These are phyloP conservation scores for Diaporthe velutina DNA, from an alignment of 2,329 filamentous ascomycete genomes.

Conservation along the genomic window DNA sequence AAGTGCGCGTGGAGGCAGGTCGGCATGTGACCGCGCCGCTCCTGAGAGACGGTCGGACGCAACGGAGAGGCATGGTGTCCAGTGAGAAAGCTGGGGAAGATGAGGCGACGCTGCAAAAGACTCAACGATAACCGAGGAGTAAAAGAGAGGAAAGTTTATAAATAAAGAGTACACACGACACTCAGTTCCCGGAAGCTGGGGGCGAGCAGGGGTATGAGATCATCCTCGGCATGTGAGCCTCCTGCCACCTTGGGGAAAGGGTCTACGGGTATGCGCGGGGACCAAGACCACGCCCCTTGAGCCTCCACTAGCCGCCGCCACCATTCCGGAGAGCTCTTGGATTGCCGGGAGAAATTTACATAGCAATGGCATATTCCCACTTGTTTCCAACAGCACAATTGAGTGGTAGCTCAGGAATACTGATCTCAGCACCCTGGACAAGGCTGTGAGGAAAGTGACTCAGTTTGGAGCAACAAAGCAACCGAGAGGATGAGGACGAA, in stretches of 20 bases:
- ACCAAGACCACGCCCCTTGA: conserved; percentile 9
- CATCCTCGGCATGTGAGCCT: conserved; percentile 38
- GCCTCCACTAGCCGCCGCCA: conserved; percentile 36
- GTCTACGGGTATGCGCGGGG: conserved; percentile 14
- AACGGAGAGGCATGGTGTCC: conserved; percentile 42
- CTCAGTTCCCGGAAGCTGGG: conserved; percentile 8
- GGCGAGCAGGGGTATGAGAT: conserved; percentile 29
- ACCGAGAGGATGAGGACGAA: too few relatives aligned
- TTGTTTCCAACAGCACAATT: background rate
- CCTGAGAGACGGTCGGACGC: conserved; percentile 41
- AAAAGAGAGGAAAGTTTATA: background rate
- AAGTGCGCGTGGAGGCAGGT: conserved; percentile 52
- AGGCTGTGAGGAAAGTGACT: background rate
- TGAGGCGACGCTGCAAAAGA: background rate
- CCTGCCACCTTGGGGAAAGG: background rate
- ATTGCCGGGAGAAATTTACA: background rate
- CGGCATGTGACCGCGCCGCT: conserved; percentile 39
- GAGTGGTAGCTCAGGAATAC: background rate
- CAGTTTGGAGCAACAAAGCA: background rate
- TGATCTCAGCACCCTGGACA: background rate
- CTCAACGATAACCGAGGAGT: background rate
- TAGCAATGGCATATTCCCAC: background rate
- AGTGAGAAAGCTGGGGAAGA: background rate
- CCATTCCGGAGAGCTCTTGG: background rate
- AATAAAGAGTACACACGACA: background rate